Conservation (phyloP, 2,329 filamentous ascomycete species). For the Stagonosporopsis rhizophila region DNA sequence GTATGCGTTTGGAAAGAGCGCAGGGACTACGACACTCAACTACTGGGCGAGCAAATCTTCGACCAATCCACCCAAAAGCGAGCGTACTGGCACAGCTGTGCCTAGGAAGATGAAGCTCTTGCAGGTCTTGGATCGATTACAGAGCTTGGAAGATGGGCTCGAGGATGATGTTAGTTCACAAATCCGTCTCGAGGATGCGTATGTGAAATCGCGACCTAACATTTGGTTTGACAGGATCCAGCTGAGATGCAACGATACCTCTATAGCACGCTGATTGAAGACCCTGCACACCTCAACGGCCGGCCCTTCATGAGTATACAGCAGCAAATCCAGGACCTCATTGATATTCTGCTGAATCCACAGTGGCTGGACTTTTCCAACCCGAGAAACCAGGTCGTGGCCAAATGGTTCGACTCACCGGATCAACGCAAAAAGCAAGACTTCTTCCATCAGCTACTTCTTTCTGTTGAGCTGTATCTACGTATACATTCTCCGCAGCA, state of each 20-base stretch:
- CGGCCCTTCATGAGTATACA: constrained; percentile 68
- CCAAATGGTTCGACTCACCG: constrained; percentile 70
- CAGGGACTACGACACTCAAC: constrained; percentile 76
- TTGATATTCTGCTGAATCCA: constrained; percentile 71
- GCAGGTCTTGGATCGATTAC: constrained; percentile 54
- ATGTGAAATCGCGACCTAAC: constrained; percentile 35
- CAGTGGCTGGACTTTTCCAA: constrained; percentile 78
- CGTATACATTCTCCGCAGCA: constrained; percentile 71
- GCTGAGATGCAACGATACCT: constrained; percentile 62
- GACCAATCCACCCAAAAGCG: constrained; percentile 61
- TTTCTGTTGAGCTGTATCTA: constrained; percentile 74
- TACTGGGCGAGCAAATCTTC: constrained; percentile 70
- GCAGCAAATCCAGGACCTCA: constrained; percentile 75
- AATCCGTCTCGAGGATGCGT: constrained; percentile 11
- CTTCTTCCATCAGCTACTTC: constrained; percentile 79
- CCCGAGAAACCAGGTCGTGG: constrained; percentile 74
- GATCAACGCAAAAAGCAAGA: constrained; percentile 66
- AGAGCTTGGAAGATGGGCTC: constrained; percentile 51
- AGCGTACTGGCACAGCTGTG: constrained; percentile 64
- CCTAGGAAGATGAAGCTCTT: constrained; percentile 68
- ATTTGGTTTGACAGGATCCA: constrained; percentile 46
- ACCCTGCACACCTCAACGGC: constrained; percentile 67
- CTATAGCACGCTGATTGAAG: constrained; percentile 72
- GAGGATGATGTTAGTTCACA: constrained; percentile 52
- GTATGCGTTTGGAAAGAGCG: constrained; percentile 69